Conservation (phyloP, 2,329 filamentous ascomycete genomes). For the Akanthomyces muscarius region DNA sequence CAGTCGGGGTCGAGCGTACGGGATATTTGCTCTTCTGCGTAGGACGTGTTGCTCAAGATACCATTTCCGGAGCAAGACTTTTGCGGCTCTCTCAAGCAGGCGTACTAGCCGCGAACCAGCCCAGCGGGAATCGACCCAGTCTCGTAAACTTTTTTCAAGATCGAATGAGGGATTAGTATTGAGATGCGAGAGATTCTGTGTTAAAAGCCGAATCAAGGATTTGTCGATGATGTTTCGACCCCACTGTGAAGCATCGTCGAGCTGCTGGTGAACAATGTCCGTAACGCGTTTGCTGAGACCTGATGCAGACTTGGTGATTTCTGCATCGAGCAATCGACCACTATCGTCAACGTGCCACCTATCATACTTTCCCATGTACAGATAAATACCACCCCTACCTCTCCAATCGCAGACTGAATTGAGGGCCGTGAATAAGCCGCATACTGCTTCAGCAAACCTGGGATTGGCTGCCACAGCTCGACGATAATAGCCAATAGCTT, state of each 20-base stretch:
- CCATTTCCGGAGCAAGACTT: constrained; percentile 75
- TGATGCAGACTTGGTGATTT: constrained; percentile 54
- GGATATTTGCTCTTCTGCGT: constrained; percentile 46
- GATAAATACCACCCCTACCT: constrained; percentile 78
- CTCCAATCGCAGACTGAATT: constrained; percentile 97
- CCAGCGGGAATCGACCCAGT: constrained; percentile 74
- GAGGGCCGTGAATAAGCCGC: constrained; percentile 86
- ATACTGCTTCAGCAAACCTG: constrained; percentile 94
- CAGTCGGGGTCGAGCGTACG: constrained; percentile 69
- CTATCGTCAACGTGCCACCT: constrained; percentile 88
- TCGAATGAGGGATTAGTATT: constrained; percentile 34
- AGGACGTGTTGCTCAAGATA: constrained; percentile 77
- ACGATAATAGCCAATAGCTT: constrained; percentile 89
- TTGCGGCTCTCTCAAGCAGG: constrained; percentile 79
- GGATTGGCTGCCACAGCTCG: constrained; percentile 89
- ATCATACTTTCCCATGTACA: constrained; percentile 70
- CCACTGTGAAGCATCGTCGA: constrained; percentile 83
- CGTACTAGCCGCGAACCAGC: constrained; percentile 83
- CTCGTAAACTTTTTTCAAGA: constrained; percentile 39
- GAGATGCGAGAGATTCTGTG: constrained; percentile 42
- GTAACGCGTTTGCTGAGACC: constrained; percentile 90
- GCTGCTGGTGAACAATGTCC: constrained; percentile 83
- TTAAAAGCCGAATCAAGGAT: constrained; percentile 47
- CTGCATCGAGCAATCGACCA: constrained; percentile 77
- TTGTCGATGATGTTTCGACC: constrained; percentile 66